phyloP scores from a whole-genome alignment of 129 eudicot genomes.

The Centella asiatica region DNA sequence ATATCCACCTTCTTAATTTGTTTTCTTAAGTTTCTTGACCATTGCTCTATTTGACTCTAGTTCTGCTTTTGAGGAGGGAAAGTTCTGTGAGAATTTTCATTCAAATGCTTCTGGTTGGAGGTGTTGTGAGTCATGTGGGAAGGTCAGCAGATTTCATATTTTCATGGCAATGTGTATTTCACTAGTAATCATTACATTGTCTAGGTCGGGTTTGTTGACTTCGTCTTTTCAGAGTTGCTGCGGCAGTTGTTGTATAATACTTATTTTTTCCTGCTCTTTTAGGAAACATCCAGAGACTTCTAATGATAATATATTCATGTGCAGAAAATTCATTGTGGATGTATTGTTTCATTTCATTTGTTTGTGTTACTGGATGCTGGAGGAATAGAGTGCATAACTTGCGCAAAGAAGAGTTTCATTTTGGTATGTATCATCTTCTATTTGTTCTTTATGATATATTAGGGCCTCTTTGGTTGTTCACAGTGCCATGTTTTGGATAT shows the following conservation, averaged over 20 bases:
- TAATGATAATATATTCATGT: conserved; percentile 1
- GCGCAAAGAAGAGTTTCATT: conserved; percentile 67
- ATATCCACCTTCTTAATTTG: not conserved
- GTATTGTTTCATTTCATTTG: conserved; percentile 82
- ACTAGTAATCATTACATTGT: not conserved
- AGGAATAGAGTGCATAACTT: conserved; percentile 70
- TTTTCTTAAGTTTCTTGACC: conserved; percentile 11
- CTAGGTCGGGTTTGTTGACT: not conserved
- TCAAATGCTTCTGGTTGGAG: conserved; percentile 80
- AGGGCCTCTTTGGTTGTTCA: not conserved
- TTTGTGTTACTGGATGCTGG: conserved; percentile 84
- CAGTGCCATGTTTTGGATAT: not conserved
- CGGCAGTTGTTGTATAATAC: not conserved
- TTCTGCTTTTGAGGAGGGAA: conserved; percentile 64
- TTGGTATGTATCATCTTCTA: conserved; percentile 39
- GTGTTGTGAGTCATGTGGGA: conserved; percentile 76
- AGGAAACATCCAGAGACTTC: too few species aligned
- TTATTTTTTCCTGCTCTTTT: too few species aligned
- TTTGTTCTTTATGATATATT: not conserved
- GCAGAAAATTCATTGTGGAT: conserved; percentile 93
- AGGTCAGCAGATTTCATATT: conserved; percentile 35
- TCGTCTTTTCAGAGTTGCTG: not conserved
- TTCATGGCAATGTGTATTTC: not conserved
- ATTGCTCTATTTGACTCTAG: conserved; percentile 31
- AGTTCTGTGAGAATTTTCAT: conserved; percentile 77